Base-by-base conservation (phyloP, 257 asterid species). In the Solanum bulbocastanum region DNA sequence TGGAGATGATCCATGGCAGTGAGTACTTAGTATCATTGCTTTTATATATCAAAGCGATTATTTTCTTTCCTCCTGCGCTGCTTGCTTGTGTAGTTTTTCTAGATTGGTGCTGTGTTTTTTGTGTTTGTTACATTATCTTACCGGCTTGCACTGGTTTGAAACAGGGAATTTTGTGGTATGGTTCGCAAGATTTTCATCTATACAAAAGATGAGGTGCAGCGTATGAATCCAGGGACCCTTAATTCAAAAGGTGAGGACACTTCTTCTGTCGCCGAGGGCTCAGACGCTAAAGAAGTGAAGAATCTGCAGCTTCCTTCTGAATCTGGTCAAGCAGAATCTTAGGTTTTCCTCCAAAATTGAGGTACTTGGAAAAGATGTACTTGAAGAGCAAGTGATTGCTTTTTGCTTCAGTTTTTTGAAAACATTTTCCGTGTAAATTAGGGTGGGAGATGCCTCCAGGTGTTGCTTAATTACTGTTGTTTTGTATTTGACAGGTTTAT, bases 1-100 rank as follows among this genome's bases (percentile, higher is more conserved):
- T 18, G 99, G 99, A 83, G 99, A 97, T 90, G 99, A 97, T 90
- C 99, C 99, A 13, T 97, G 99, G 99, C 98, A 90, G 99, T 97
- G 94, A 93, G 98, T 66, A 86, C 73, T 83, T 84, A 18, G 33
- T 36, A 74, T 78, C 79, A 44, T 23, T 62, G 23, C 16, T 56
- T 86, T 35, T 15, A 78, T 39, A 30, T 5, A 10, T 85, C 39
- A 18, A 30, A 65, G 65, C 40, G 82, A 66, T 32, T 33, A 85
- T 71, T 66, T 25, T 60, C 40, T 62, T 65, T 85, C 87, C 36
- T 39, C 5, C 3, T 84, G 23, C 3, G 65, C 68, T 71, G 39
- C 60, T 88, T 5, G 6, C 23, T 66, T 87, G 73, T 52, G 20
- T 40, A 23, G 5, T 79, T 46, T 56, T 33, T 71, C 42, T 49